Base-by-base conservation (phyloP, 345 rosid genomes). In the Lepidium africanum region DNA sequence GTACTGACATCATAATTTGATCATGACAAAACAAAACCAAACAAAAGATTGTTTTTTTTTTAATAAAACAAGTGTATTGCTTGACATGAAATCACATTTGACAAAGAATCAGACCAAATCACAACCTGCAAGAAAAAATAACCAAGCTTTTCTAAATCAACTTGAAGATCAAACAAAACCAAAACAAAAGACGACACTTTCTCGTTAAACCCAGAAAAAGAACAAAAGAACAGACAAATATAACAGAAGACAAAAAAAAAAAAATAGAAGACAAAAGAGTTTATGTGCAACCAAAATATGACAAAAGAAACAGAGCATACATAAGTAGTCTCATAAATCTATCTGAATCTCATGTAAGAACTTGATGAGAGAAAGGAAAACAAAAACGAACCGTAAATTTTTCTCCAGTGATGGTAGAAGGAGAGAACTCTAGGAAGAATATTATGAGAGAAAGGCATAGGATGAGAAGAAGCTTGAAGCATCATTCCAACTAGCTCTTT, bases 361-460 rank as follows among this genome's bases (percentile, higher is more conserved):
- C 12, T 9, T 35, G 21, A 25, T 3, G 7, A 57, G 27, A 37
- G 4, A 56, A 6, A 14, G 42, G 27, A 7, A 37, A 36, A 37
- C 6, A 6, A 40, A 14, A 60, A 63, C 75, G 3, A 15, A 94
- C 99, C 99, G 48, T 94, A 91, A 70, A 91, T 85, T 80, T 94
- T 94, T 78, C 86, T 85, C 99, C 99, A 94, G 72, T 94, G 93
- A 63, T 91, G 96, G 69, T 94, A 94, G 46, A 94, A 91, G 36
- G 99, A 77, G 69, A 94, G 93, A 47, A 94, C 99, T 50, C 99
- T 71, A 16, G 99, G 99, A 17, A 94, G 95, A 40, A 94, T 94
- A 81, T 94, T 91, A 83, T 94, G 99, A n/a, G 97, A 94, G 80
- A 79, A 82, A 74, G 98, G 98, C 87, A 90, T 89, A 65, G 97